Base-by-base conservation (phyloP, 1,139 yeast species). In the Sugiyamaella pinicola region DNA sequence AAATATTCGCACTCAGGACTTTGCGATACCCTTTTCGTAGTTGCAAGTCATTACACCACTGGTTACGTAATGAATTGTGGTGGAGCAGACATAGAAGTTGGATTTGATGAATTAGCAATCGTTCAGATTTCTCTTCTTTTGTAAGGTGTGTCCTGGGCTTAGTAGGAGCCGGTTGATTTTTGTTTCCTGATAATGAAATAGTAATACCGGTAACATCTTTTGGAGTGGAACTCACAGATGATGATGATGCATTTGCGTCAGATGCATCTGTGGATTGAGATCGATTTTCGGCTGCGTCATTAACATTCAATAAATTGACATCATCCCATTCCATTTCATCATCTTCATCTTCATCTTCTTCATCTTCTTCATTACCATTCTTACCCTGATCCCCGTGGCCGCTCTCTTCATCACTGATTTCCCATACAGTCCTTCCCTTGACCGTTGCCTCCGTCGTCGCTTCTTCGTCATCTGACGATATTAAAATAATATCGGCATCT, bases 61-160 rank as follows among this genome's bases (percentile, higher is more conserved):
- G 62, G 65, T 89, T 91, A 15, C 95, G 74, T 1, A 81, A 61
- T 1, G 76, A 74, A 0, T 89, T 95, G 67, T 87, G 95, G 3
- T 77, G 68, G 29, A 86, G 66, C 78, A 87, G 78, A 42, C 79
- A 66, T 13, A 80, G 72, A 2, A 91, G 61, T 58, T 81, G 80
- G 54, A 78, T 63, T 69, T 81, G 78, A 66, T 91, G 97, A n/a
- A 83, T 69, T 0, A 67, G 58, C 46, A 73, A 70, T 26, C 96
- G 72, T 39, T 65, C 69, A 0, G 65, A 64, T 22, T 86, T 73
- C 60, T 86, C 91, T 45, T 79, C 84, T 49, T 26, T 46, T 9
- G 49, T 37, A n/a, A 37, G 26, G 28, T 41, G 40, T 21, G 42
- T 18, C 12, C 31, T 12, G 40, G 55, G 12, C 52, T 49, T 41